A percentile compares a stretch with the other conserved stretches of the same genome.
Evolutionary conservation across 805 yeast genomes (phyloP).

Genomic region (Metschnikowia bowlesiae): DNA sequence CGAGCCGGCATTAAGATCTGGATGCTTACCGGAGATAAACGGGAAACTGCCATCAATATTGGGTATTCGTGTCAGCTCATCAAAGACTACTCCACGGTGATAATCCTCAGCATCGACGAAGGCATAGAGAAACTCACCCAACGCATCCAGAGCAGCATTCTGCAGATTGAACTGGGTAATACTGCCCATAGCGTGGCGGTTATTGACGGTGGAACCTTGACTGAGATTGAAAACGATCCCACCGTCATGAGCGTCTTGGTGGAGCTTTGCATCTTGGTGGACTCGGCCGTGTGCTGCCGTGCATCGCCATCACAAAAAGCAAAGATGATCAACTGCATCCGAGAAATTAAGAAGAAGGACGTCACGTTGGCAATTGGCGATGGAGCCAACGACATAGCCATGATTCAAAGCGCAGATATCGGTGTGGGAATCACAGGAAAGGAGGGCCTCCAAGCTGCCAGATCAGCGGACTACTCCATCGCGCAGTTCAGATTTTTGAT

Average conservation of each 20-base stretch:
- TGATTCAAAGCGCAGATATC: slow-evolving; percentile 98
- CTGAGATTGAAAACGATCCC: slow-evolving; percentile 67
- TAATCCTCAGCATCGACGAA: slow-evolving; percentile 52
- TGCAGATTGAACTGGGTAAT: slow-evolving; percentile 64
- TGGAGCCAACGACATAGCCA: slow-evolving; percentile 98
- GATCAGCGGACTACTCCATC: slow-evolving; percentile 90
- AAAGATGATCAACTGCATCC: slow-evolving; percentile 74
- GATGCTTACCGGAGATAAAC: slow-evolving; percentile 98
- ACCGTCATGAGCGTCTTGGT: slow-evolving; percentile 70
- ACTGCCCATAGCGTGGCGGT: slow-evolving; percentile 95
- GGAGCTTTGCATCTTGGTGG: slow-evolving; percentile 80
- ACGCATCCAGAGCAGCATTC: slow-evolving; percentile 68
- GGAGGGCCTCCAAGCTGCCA: slow-evolving; percentile 95
- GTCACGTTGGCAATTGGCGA: slow-evolving; percentile 97
- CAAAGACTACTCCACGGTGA: slow-evolving; percentile 87
- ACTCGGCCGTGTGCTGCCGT: slow-evolving; percentile 91
- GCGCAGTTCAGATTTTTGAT: slow-evolving; percentile 87
- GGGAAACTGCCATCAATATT: slow-evolving; percentile 96
- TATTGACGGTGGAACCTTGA: slow-evolving; percentile 86
- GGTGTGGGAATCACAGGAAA: slow-evolving; percentile 97
- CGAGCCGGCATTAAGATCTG: slow-evolving; percentile 93
- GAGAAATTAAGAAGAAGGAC: slow-evolving; percentile 58
- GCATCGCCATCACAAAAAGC: slow-evolving; percentile 98
- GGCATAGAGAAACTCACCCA: slow-evolving; percentile 56
- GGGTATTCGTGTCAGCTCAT: slow-evolving; percentile 93